Evolutionary conservation across 2,329 filamentous ascomycete genomes (phyloP).

Genomic region (Aspergillus sp.): DNA sequence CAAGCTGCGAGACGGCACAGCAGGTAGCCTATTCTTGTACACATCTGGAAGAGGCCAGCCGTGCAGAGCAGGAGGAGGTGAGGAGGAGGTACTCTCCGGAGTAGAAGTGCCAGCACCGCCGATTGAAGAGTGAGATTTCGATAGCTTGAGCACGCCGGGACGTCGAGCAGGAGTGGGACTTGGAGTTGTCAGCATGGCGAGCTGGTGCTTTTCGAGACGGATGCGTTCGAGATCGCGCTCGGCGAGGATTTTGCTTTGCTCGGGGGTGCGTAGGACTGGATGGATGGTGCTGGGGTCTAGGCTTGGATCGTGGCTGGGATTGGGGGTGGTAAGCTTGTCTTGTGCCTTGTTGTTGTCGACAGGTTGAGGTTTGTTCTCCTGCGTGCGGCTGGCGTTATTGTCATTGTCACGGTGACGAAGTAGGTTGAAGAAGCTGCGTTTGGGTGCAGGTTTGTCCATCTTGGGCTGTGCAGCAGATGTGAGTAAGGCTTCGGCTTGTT

Average conservation of each 20-base stretch:
- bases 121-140: background rate
- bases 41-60: background rate
- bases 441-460: constrained; percentile 10
- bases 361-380: constrained; percentile 1
- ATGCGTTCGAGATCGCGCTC: constrained; percentile 9
- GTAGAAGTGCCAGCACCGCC: background rate
- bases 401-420: constrained; percentile 13
- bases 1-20: background rate
- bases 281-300: constrained; percentile 14
- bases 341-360: no score
- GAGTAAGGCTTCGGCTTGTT: constrained; percentile 1
- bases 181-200: background rate
- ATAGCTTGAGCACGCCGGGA: background rate
- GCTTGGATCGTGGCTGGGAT: no score
- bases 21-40: background rate
- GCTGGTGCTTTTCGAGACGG: background rate
- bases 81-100: no score
- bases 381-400: constrained; percentile 11
- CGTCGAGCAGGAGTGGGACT: background rate
- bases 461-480: background rate
- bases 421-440: constrained; percentile 17
- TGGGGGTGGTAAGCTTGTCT: no score
- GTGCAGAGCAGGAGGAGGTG: no score
- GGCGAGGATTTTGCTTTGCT: constrained; percentile 10
- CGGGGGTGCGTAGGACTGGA: constrained; percentile 13